Evolutionary conservation across 768 basidiomycete species (phyloP).

Genomic region (Udeniomyces megalosporus): DNA sequence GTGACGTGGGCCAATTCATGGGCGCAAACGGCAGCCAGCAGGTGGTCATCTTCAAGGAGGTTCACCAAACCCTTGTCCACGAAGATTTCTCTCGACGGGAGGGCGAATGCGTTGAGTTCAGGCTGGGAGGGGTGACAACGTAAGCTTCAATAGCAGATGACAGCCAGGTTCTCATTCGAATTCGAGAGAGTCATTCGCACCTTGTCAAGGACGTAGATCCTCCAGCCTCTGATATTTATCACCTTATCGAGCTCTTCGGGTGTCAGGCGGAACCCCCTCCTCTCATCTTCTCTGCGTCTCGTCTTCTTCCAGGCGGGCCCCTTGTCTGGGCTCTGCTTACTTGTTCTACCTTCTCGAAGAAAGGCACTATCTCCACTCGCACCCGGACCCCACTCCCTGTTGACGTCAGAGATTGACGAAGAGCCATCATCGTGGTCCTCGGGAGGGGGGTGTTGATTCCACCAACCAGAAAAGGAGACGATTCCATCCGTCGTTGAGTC

Average conservation of each 20-base stretch:
- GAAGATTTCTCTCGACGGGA: slow-evolving; percentile 35
- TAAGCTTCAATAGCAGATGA: too few relatives aligned
- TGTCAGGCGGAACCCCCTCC: slow-evolving; percentile 16
- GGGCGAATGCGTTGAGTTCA: slow-evolving; percentile 33
- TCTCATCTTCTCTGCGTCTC: slow-evolving; percentile 21
- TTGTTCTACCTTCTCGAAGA: not conserved
- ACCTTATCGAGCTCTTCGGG: not conserved
- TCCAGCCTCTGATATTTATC: slow-evolving; percentile 23
- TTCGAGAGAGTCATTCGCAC: slow-evolving; percentile 19
- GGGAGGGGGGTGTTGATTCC: too few relatives aligned
- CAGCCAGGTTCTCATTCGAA: not conserved
- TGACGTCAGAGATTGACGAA: too few relatives aligned
- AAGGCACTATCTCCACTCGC: not conserved
- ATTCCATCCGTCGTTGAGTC: not conserved
- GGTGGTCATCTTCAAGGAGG: slow-evolving; percentile 29
- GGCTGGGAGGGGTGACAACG: too few relatives aligned
- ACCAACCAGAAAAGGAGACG: not conserved
- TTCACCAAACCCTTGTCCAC: slow-evolving; percentile 35
- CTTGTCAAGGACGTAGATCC: slow-evolving; percentile 33
- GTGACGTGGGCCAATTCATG: slow-evolving; percentile 34
- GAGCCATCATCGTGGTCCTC: too few relatives aligned
- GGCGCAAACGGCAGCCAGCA: slow-evolving; percentile 33
- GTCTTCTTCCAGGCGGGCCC: not conserved
- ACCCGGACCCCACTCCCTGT: not conserved
- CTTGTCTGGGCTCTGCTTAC: not conserved